Evolutionary conservation across 179 eudicot genomes (phyloP).

Genomic region (Drosera spatulata): DNA sequence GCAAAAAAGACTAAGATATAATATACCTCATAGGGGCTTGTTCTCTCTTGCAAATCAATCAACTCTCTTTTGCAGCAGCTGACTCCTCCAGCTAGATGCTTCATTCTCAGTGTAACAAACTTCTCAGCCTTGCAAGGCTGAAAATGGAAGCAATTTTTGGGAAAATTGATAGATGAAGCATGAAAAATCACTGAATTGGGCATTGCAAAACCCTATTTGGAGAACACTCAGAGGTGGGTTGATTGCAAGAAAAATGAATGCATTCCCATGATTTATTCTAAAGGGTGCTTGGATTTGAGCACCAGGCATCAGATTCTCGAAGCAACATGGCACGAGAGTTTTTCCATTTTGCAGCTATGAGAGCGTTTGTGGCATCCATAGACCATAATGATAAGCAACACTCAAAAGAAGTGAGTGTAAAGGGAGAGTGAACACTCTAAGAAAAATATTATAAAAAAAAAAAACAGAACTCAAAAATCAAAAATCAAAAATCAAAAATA

Average conservation of each 20-base stretch:
- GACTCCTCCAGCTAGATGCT: slow-evolving; percentile 7
- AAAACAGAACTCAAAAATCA: no score
- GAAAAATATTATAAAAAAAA: no score
- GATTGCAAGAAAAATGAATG: background rate
- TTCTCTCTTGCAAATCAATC: slow-evolving; percentile 53
- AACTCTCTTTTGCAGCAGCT: slow-evolving; percentile 17
- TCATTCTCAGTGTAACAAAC: slow-evolving; percentile 8
- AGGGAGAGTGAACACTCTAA: no score
- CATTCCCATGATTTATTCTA: background rate
- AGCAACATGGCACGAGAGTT: background rate
- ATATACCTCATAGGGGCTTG: slow-evolving; percentile 72
- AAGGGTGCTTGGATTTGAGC: background rate
- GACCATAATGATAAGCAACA: no score
- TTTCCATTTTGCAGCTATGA: no score
- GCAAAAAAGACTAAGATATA: no score
- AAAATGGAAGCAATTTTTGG: background rate
- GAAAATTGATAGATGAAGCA: background rate
- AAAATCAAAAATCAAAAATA: no score
- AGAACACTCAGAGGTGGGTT: background rate
- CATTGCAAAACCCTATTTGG: slow-evolving; percentile 3
- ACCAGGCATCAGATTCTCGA: background rate
- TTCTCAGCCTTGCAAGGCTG: slow-evolving; percentile 2
- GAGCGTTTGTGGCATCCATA: no score
- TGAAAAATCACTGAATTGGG: slow-evolving; percentile 3
- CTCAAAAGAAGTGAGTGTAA: no score